Percentiles rank a stretch among this genome's conserved stretches.
Conservation (phyloP, 257 asterid species). For the Solanum gracilifrons region DNA sequence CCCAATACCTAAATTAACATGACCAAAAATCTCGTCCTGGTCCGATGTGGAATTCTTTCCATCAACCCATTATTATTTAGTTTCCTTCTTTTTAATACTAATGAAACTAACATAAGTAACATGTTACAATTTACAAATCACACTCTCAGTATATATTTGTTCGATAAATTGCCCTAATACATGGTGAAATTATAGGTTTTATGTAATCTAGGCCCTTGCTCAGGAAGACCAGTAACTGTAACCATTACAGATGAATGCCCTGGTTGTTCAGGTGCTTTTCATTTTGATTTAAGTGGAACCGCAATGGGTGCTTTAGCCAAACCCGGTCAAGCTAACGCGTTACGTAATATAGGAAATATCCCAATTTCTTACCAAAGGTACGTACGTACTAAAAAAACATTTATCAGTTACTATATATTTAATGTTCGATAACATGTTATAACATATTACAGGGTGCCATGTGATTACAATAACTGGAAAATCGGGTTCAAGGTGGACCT, state of each 20-base stretch:
- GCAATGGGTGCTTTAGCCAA: constrained; percentile 23
- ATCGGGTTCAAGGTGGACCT: constrained; percentile 9
- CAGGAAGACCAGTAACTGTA: constrained; percentile 15
- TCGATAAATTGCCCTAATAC: background rate
- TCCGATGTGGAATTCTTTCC: too few species aligned
- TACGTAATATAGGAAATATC: constrained; percentile 16
- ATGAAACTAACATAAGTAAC: background rate
- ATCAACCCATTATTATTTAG: background rate
- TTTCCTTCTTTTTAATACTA: background rate
- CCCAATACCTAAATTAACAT: background rate
- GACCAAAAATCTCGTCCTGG: too few species aligned
- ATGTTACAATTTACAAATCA: background rate
- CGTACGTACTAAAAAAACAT: background rate
- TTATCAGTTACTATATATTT: background rate
- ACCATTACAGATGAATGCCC: constrained; percentile 27
- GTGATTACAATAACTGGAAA: background rate
- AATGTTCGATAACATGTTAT: background rate
- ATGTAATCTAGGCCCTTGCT: constrained; percentile 10
- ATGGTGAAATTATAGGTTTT: background rate
- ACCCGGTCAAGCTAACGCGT: constrained; percentile 7
- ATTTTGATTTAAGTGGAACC: constrained; percentile 28
- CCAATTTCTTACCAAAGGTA: constrained; percentile 15
- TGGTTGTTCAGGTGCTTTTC: background rate
- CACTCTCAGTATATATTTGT: too few species aligned
- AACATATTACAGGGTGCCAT: constrained; percentile 17